Percentiles rank a stretch among this genome's conserved stretches.
Conservation (phyloP, 345 rosid genomes). For the Syzygium oleosum region DNA sequence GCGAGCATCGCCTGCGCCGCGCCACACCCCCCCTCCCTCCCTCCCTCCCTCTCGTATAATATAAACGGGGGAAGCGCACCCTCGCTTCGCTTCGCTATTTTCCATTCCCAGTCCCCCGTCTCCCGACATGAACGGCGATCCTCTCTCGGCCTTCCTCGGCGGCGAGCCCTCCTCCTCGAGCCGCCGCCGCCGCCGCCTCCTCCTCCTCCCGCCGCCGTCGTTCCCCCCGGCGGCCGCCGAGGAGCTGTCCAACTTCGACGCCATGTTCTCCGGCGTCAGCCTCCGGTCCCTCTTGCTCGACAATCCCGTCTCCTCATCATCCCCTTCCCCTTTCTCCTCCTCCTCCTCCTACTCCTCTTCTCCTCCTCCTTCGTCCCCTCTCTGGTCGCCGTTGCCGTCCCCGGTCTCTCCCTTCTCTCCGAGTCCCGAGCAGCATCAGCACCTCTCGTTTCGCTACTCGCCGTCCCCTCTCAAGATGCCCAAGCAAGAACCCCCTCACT, state of each 20-base stretch:
- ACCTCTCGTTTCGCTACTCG: not conserved
- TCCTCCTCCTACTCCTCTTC: not conserved
- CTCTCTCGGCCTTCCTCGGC: not conserved
- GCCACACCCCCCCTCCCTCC: not conserved
- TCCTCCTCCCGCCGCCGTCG: not conserved
- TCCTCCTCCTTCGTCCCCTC: not conserved
- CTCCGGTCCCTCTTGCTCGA: constrained; percentile 6
- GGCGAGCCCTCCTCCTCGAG: not conserved
- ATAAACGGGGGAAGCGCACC: not conserved
- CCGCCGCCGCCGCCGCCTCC: not conserved
- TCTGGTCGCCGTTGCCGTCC: not conserved
- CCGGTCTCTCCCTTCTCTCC: not conserved
- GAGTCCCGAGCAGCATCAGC: not conserved
- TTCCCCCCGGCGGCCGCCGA: not conserved
- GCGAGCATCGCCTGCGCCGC: not conserved
- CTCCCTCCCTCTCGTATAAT: not conserved
- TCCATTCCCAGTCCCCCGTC: not conserved
- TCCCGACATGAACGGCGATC: not conserved
- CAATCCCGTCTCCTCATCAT: not conserved
- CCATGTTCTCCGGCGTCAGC: constrained; percentile 8
- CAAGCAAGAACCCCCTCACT: not conserved
- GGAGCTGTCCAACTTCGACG: not conserved
- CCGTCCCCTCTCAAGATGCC: not conserved
- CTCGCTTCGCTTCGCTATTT: not conserved
- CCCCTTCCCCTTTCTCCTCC: not conserved